phyloP scores from a whole-genome alignment of 305 asterid genomes.

The Caryopteris hybrid region DNA sequence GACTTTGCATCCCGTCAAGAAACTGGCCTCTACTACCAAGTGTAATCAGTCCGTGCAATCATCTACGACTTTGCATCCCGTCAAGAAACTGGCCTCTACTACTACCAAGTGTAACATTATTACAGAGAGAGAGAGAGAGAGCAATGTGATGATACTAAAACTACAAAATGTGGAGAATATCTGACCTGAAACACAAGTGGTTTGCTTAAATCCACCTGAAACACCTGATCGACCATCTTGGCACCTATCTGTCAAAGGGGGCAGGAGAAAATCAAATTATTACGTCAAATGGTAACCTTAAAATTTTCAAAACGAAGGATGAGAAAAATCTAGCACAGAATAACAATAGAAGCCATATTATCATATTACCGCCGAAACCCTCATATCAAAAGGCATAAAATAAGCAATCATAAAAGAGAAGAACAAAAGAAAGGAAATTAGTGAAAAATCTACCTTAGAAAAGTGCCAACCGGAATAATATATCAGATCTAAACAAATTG shows the following conservation, averaged over 20 bases:
- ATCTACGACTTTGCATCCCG: background rate
- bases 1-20: background rate
- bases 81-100: background rate
- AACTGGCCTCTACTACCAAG: background rate
- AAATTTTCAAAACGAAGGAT: background rate
- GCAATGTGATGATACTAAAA: background rate
- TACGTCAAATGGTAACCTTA: background rate
- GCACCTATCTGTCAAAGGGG: conserved; percentile 30
- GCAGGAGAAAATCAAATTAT: background rate
- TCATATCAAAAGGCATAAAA: background rate
- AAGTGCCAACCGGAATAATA: conserved; percentile 25
- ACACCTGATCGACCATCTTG: conserved; percentile 65
- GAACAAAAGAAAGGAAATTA: background rate
- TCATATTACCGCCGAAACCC: background rate
- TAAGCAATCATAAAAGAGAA: background rate
- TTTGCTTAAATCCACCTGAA: conserved; percentile 61
- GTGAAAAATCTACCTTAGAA: conserved; percentile 17
- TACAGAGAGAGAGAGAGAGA: background rate
- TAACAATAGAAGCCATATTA: too few species aligned
- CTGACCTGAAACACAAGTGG: conserved; percentile 73
- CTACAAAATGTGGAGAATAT: background rate
- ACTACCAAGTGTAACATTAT: too few species aligned
- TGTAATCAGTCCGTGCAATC: background rate
- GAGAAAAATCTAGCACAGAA: too few species aligned
- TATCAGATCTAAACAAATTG: conserved; percentile 1